These are phyloP conservation scores for Petrea volubilis DNA, from an alignment of 257 asterid species.

Conservation along the genomic window DNA sequence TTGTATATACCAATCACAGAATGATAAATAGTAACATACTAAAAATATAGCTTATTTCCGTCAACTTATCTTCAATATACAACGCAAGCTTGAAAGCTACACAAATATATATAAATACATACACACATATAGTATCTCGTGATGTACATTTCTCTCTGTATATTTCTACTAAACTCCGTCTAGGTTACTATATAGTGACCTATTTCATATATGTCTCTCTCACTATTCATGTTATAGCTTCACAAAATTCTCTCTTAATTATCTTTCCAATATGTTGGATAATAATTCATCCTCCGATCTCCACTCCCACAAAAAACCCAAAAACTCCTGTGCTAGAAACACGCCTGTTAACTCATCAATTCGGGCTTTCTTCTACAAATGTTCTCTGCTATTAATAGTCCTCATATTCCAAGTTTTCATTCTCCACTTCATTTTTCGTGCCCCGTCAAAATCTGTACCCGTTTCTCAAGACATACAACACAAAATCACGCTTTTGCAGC, in stretches of 20 bases:
- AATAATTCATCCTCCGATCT: slow-evolving; percentile 21
- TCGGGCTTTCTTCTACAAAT: slow-evolving; percentile 19
- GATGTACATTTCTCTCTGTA: no score
- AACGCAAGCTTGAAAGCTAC: neutral
- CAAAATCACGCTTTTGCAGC: neutral
- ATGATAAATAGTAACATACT: no score
- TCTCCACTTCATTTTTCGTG: slow-evolving; percentile 21
- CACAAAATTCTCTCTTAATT: neutral
- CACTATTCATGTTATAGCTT: neutral
- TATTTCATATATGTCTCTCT: neutral
- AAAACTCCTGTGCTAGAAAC: slow-evolving; percentile 4
- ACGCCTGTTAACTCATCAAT: neutral
- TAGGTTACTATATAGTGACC: neutral
- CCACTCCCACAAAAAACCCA: slow-evolving; percentile 26
- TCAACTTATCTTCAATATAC: no score
- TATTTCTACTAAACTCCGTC: neutral
- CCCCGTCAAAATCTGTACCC: slow-evolving; percentile 18
- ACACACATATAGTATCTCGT: neutral
- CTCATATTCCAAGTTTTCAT: slow-evolving; percentile 34
- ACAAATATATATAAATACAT: neutral
- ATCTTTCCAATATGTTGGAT: slow-evolving; percentile 20
- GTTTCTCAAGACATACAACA: neutral
- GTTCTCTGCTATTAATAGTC: slow-evolving; percentile 23
- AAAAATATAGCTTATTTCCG: no score
- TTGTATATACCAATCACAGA: no score